These are phyloP conservation scores for Termitomyces sp. DNA, from an alignment of 768 basidiomycete species.

Conservation along the genomic window DNA sequence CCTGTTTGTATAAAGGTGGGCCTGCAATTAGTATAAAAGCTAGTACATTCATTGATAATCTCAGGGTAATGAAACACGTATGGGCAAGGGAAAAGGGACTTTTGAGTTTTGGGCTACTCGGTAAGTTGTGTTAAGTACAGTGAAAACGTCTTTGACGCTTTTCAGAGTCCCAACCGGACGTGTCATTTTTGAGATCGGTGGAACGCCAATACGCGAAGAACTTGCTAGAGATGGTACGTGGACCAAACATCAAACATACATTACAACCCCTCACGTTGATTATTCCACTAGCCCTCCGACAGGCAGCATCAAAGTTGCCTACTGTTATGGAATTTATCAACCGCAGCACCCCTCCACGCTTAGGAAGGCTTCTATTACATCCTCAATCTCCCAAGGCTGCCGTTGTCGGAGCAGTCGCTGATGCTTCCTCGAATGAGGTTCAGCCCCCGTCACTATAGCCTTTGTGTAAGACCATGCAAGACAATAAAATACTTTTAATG, in stretches of 20 bases:
- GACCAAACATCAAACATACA: neutral
- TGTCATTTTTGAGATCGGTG: constrained; percentile 93
- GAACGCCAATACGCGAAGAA: constrained; percentile 83
- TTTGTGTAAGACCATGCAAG: neutral
- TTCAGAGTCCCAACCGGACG: constrained; percentile 79
- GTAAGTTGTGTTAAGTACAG: constrained; percentile 33
- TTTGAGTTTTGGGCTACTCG: constrained; percentile 98
- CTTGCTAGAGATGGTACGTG: constrained; percentile 82
- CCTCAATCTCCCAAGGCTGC: constrained; percentile 26
- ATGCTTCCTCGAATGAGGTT: constrained; percentile 1
- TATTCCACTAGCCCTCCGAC: constrained; percentile 61
- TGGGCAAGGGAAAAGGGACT: constrained; percentile 98
- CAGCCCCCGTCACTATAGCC: neutral
- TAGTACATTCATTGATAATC: neutral
- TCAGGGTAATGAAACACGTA: constrained; percentile 93
- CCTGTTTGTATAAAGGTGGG: constrained; percentile 94
- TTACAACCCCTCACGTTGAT: neutral
- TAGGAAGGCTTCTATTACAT: constrained; percentile 60
- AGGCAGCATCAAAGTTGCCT: constrained; percentile 85
- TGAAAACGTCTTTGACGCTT: neutral
- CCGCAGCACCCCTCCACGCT: constrained; percentile 58
- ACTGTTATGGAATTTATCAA: constrained; percentile 84
- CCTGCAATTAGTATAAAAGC: neutral
- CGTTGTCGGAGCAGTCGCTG: constrained; percentile 5
- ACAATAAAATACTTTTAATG: neutral